A percentile compares a stretch with the other conserved stretches of the same genome.
phyloP scores from a whole-genome alignment of 2,329 filamentous ascomycete genomes.

The Beauveria australis region DNA sequence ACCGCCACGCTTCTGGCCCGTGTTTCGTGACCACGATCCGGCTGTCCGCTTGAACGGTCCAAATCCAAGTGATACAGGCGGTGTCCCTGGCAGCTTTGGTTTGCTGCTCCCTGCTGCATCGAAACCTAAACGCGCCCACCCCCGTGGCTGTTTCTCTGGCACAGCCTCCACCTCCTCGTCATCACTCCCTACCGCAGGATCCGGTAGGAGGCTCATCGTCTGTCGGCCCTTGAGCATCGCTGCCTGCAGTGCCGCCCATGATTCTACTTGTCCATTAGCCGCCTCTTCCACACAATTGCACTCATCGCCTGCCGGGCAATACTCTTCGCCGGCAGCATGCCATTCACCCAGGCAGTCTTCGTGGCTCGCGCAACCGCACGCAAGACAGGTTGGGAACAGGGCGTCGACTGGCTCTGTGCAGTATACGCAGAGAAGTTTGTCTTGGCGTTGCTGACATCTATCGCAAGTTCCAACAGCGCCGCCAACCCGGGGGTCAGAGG shows the following conservation, averaged over 20 bases:
- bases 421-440: conserved; percentile 53
- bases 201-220: not conserved
- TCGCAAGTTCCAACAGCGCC: conserved; percentile 43
- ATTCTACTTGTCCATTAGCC: conserved; percentile 48
- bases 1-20: conserved; percentile 8
- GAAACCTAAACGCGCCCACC: not conserved
- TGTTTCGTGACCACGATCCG: conserved; percentile 8
- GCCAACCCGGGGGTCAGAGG: conserved; percentile 29
- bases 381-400: conserved; percentile 52
- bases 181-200: not conserved
- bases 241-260: conserved; percentile 43
- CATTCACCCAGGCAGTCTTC: conserved; percentile 51
- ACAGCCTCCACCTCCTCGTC: not conserved
- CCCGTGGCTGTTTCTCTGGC: conserved; percentile 3
- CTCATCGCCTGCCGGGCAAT: conserved; percentile 57
- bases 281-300: conserved; percentile 54
- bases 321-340: conserved; percentile 46
- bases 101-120: not conserved
- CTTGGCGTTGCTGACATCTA: conserved; percentile 46
- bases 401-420: conserved; percentile 53
- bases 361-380: conserved; percentile 55
- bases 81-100: not conserved
- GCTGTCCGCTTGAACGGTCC: conserved; percentile 10
- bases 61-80: conserved; percentile 8
- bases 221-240: conserved; percentile 27